Evolutionary conservation across 805 yeast species (phyloP), one percentile per base, ranked within the genome.

Genomic region (Huiozyma sinensis): DNA sequence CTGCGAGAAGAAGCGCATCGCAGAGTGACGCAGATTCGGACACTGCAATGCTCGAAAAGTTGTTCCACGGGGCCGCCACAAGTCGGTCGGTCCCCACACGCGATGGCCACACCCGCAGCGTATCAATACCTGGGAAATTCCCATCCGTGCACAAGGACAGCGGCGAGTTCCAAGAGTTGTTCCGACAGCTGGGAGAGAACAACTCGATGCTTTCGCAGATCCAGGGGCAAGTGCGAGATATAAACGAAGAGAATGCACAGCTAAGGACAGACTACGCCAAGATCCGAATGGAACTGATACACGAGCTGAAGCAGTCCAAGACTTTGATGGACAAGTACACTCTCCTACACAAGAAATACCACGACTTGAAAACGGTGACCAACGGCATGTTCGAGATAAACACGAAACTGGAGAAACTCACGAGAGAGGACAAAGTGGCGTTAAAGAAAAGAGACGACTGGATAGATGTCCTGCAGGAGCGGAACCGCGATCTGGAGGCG

Each of bases 271-370:
- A 62, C 38, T 64, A 64, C 42, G 40, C 48, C 6, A 47, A 53
- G 6, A 45, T 64, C 6, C 52, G 59, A 32, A 44, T 51, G 28
- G 70, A 66, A 40, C 55, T 65, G 34, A 55, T 61, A 6, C 41
- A 49, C 8, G 69, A 65, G 46, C 50, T 66, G 45, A 57, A 55
- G 43, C 63, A 63, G 38, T 55, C 63, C 5, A 61, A 64, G 42
- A 52, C 53, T 43, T 42, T 65, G 5, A 65, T 58, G 43, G 70
- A 67, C 43, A 61, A 66, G 9, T 65, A 59, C 40, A 61, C 57
- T 42, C 50, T 53, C 29, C 57, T 64, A 30, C 59, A 56, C 32
- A 47, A 50, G 12, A 65, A 59, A 46, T 61, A 66, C 47, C 63
- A 57, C 38, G 56, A 51, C 2, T 47, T 61, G 36, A 58, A 56